Percentiles rank a stretch among this genome's conserved stretches.
phyloP scores from a whole-genome alignment of 768 basidiomycete genomes.

The Pulveroboletus sp. region DNA sequence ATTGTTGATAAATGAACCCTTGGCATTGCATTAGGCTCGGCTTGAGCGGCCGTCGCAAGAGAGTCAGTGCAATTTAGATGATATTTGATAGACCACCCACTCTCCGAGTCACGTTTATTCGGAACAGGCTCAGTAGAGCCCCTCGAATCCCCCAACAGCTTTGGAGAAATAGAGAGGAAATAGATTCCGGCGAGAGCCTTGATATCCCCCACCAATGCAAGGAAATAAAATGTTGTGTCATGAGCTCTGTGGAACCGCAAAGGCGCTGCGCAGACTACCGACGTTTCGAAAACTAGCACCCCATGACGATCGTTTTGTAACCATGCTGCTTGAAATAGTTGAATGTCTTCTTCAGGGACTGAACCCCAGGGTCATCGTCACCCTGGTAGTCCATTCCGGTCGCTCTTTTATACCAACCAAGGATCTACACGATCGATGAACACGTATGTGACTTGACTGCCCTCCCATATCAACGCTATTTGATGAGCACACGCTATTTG shows the following conservation, averaged over 20 bases:
- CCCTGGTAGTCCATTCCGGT: conserved; percentile 82
- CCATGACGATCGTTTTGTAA: conserved; percentile 99
- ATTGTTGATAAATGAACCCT: conserved; percentile 81
- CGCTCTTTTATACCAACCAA: conserved; percentile 96
- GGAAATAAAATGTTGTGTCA: neutral
- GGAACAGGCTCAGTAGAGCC: conserved; percentile 66
- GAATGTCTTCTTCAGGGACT: conserved; percentile 92
- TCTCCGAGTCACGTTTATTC: conserved; percentile 69
- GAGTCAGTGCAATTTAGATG: neutral
- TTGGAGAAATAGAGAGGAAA: conserved; percentile 90
- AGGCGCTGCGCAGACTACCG: conserved; percentile 22
- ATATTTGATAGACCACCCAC: conserved; percentile 31
- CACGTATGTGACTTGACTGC: conserved; percentile 41
- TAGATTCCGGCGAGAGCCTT: conserved; percentile 91
- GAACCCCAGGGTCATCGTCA: conserved; percentile 90
- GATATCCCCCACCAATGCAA: conserved; percentile 76
- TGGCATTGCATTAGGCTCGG: conserved; percentile 64
- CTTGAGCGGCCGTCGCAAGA: conserved; percentile 43
- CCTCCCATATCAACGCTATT: conserved; percentile 99
- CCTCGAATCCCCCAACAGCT: conserved; percentile 85
- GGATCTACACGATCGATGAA: conserved; percentile 52
- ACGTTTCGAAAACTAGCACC: conserved; percentile 98
- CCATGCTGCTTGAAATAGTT: conserved; percentile 97
- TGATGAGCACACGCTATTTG: conserved; percentile 92
- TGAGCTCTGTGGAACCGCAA: neutral